phyloP scores from a whole-genome alignment of 805 yeast genomes.

The Candida golubevii region DNA sequence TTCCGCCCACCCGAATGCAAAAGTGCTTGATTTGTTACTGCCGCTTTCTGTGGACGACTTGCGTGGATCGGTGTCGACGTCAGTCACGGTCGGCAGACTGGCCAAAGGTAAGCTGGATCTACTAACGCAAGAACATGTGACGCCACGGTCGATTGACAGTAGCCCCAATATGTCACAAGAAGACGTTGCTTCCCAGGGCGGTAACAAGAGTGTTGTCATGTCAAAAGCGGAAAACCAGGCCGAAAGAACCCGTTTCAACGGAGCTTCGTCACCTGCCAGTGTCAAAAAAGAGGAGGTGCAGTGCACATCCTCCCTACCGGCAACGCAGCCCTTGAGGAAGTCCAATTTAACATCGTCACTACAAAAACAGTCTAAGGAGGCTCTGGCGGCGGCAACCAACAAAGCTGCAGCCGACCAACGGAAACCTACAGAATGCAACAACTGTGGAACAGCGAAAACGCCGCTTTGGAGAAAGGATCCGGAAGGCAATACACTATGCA shows the following conservation, averaged over 20 bases:
- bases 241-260: background rate
- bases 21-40: conserved; percentile 35
- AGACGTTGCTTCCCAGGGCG: background rate
- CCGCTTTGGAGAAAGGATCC: conserved; percentile 63
- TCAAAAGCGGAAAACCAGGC: background rate
- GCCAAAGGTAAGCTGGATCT: conserved; percentile 3
- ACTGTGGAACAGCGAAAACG: conserved; percentile 56
- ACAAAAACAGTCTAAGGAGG: conserved; percentile 1
- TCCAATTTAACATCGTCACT: conserved; percentile 17
- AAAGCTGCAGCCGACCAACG: background rate
- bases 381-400: background rate
- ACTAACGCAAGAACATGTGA: conserved; percentile 12
- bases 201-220: background rate
- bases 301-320: background rate
- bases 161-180: conserved; percentile 7
- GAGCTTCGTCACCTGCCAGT: background rate
- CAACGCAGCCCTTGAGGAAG: conserved; percentile 3
- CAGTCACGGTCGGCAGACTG: conserved; percentile 8
- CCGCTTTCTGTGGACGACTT: conserved; percentile 38
- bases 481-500: conserved; percentile 55
- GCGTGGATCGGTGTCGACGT: conserved; percentile 18
- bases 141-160: conserved; percentile 32
- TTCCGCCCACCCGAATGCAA: conserved; percentile 7
- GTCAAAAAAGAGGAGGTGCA: background rate
- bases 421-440: conserved; percentile 44